Percentiles rank a stretch among this genome's conserved stretches.
Evolutionary conservation across 495 filamentous ascomycete species (phyloP).

Genomic region (Penicillium fimorum): DNA sequence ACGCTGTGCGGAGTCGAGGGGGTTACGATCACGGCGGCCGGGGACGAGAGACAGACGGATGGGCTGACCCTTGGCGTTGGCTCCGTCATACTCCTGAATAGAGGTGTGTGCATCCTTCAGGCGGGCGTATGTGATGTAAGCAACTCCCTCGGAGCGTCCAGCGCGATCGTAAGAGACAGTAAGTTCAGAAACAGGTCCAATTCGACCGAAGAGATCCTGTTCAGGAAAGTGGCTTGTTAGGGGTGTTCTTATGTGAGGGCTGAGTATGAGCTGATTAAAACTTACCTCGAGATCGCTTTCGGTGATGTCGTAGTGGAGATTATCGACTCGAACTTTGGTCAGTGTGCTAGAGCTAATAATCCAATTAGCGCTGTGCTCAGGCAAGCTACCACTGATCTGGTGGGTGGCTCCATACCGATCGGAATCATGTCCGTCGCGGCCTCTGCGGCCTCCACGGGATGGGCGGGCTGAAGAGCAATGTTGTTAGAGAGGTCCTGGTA

Average conservation of each 20-base stretch:
- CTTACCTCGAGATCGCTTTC: constrained; percentile 80
- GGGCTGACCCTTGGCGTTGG: constrained; percentile 90
- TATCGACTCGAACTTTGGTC: constrained; percentile 80
- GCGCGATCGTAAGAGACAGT: constrained; percentile 83
- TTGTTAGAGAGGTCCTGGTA: constrained; percentile 19
- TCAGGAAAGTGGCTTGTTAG: neutral
- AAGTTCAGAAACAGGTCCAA: constrained; percentile 69
- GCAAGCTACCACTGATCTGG: neutral
- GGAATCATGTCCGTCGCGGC: constrained; percentile 47
- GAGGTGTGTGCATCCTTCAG: constrained; percentile 68
- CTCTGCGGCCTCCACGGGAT: constrained; percentile 40
- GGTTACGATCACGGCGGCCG: constrained; percentile 51
- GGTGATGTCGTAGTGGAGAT: constrained; percentile 90
- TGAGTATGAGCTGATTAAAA: neutral
- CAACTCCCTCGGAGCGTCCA: constrained; percentile 83
- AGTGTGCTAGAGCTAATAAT: constrained; percentile 44
- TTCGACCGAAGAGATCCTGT: constrained; percentile 77
- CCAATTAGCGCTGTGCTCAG: constrained; percentile 19
- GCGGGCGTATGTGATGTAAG: constrained; percentile 76
- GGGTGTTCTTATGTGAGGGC: neutral
- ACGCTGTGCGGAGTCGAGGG: constrained; percentile 60
- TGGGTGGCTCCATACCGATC: constrained; percentile 44
- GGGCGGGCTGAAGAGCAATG: constrained; percentile 34
- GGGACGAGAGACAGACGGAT: constrained; percentile 75
- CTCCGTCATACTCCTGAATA: constrained; percentile 79